These are phyloP conservation scores for Aspergillus baeticus DNA, from an alignment of 495 filamentous ascomycete genomes.

Conservation along the genomic window DNA sequence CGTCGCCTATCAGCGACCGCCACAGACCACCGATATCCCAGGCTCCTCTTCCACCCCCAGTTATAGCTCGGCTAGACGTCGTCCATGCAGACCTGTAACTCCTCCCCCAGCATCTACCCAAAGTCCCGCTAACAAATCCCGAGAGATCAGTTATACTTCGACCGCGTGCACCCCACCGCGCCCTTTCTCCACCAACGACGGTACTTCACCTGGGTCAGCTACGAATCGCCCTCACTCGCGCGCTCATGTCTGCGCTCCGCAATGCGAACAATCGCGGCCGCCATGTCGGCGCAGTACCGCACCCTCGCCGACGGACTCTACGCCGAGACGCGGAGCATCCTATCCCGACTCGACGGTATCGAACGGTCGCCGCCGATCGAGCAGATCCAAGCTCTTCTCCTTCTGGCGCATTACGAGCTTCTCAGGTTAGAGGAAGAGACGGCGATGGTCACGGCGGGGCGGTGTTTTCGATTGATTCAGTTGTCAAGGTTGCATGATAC, in stretches of 20 bases:
- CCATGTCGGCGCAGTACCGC: constrained; percentile 23
- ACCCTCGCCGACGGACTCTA: constrained; percentile 23
- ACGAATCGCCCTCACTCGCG: constrained; percentile 1
- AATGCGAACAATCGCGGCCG: constrained; percentile 33
- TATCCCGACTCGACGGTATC: background rate
- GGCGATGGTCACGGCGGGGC: background rate
- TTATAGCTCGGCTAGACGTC: background rate
- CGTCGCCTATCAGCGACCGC: too few species aligned
- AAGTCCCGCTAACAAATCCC: background rate
- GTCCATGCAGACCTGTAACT: background rate
- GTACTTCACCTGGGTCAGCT: constrained; percentile 21
- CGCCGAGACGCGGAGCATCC: constrained; percentile 17
- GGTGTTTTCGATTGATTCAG: background rate
- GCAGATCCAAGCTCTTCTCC: background rate
- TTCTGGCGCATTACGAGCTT: background rate
- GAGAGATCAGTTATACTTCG: constrained; percentile 38
- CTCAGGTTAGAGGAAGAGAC: background rate
- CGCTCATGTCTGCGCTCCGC: constrained; percentile 29
- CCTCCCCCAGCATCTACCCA: background rate
- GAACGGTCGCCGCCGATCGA: background rate
- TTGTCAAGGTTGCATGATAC: background rate
- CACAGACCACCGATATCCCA: too few species aligned
- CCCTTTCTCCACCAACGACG: constrained; percentile 30
- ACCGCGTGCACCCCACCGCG: constrained; percentile 28
- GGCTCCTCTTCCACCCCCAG: too few species aligned